Conservation (phyloP, 2,329 filamentous ascomycete species). For the Colletotrichum destructivum region DNA sequence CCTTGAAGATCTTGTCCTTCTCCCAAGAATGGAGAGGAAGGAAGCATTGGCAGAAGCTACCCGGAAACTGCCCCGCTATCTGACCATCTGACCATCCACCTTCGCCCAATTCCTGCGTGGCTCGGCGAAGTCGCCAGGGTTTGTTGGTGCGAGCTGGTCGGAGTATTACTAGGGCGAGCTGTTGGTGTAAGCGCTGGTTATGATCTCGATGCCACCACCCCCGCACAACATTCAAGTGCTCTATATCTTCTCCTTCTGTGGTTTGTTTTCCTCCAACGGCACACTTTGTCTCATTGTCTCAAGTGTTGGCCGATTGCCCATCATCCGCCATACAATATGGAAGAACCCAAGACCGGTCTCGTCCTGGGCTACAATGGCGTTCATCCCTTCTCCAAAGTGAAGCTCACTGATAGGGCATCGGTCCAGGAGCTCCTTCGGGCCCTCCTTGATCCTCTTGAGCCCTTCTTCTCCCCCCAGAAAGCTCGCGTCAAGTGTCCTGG, state of each 20-base stretch:
- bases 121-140: conserved; percentile 10
- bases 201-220: conserved; percentile 5
- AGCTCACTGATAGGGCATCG: conserved; percentile 65
- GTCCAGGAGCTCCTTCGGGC: conserved; percentile 74
- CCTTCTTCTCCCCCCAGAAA: conserved; percentile 78
- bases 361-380: conserved; percentile 66
- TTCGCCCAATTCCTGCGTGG: neutral
- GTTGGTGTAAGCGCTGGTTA: conserved; percentile 21
- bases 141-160: conserved; percentile 19
- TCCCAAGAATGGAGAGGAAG: neutral
- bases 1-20: conserved; percentile 21
- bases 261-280: neutral
- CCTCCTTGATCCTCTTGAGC: conserved; percentile 78
- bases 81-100: conserved; percentile 3
- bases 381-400: conserved; percentile 70
- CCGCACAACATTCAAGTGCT: neutral
- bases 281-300: neutral
- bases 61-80: conserved; percentile 20
- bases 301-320: neutral
- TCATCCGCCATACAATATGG: conserved; percentile 14
- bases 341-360: conserved; percentile 41
- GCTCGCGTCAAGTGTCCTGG: conserved; percentile 78
- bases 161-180: conserved; percentile 37
- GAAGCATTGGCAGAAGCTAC: conserved; percentile 25
- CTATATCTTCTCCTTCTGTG: neutral